Evolutionary conservation across 805 yeast species (phyloP).

Genomic region (Saccharomyces jurei): DNA sequence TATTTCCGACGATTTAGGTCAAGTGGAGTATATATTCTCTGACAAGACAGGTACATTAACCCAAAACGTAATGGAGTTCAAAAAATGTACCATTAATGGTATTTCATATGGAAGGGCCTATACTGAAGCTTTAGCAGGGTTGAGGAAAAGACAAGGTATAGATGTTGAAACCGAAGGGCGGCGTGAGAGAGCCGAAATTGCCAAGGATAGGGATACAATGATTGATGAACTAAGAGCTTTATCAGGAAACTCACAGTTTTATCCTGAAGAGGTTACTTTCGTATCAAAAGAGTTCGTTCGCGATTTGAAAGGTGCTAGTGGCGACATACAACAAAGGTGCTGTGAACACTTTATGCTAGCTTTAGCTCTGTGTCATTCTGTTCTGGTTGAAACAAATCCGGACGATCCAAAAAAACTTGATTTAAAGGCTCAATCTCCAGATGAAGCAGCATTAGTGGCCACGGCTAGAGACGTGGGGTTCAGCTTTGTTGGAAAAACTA

Average conservation of each 20-base stretch:
- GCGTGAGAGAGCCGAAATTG: constrained; percentile 45
- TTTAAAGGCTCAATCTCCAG: constrained; percentile 76
- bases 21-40: constrained; percentile 75
- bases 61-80: constrained; percentile 80
- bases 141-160: constrained; percentile 68
- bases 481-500: constrained; percentile 56
- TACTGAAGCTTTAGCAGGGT: constrained; percentile 75
- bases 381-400: constrained; percentile 59
- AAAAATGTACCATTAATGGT: constrained; percentile 71
- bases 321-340: constrained; percentile 42
- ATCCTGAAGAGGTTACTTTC: constrained; percentile 60
- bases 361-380: constrained; percentile 72
- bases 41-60: constrained; percentile 83
- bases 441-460: constrained; percentile 78
- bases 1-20: constrained; percentile 80
- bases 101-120: constrained; percentile 68
- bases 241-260: constrained; percentile 34
- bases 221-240: constrained; percentile 36
- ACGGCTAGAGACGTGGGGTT: constrained; percentile 76
- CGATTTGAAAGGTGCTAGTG: constrained; percentile 47
- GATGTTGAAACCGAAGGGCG: constrained; percentile 58
- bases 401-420: constrained; percentile 46
- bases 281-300: constrained; percentile 56
- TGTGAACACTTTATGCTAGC: constrained; percentile 72
- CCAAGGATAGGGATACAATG: constrained; percentile 54